Base-by-base conservation (phyloP, 1,284 basidiomycete genomes). In the Naganishia albida region DNA sequence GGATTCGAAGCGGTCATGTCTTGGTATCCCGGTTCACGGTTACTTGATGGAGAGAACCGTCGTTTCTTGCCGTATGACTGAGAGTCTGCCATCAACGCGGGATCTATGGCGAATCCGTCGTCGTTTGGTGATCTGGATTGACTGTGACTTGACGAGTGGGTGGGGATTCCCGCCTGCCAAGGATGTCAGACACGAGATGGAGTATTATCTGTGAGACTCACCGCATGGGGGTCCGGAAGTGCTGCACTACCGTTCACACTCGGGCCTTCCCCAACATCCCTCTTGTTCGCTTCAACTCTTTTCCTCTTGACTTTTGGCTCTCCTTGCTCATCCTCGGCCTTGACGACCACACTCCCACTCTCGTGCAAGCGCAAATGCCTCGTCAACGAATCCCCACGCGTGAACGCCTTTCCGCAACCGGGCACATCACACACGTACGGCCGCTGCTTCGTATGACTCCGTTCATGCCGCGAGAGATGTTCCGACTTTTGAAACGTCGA, bases 351-450 rank as follows among this genome's bases (percentile, higher is more conserved):
- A 7, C 42, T 53, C 4, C 62, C 51, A 30, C 25, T 54, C 46
- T 67, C 66, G 38, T 67, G 66, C 48, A 67, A 40, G 39, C 66
- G 46, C 25, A 50, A n/a, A 64, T 67, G 66, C 48, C 66, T 26
- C 13, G 59, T 53, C 28, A 67, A 42, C 7, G 54, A 60, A 62
- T 67, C 66, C 16, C 44, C 62, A 23, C 66, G 43, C 2, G 55
- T 62, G 62, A 67, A 67, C 51, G 59, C 64, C 56, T 67, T 67
- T n/a, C 56, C 66, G 46, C 66, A 67, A 6, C 34, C 34, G 34
- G 34, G 34, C 23, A 54, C 30, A 1, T n/a, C 34, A 42, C 66
- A 67, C 8, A 49, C 63, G 23, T 51, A 67, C 23, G 66, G 66
- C 16, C 54, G 56, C 44, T 67, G 55, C 28, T 62, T 64, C 20